Conservation (phyloP, 208 protist genomes). For the Trypanosomatidae sp. region DNA sequence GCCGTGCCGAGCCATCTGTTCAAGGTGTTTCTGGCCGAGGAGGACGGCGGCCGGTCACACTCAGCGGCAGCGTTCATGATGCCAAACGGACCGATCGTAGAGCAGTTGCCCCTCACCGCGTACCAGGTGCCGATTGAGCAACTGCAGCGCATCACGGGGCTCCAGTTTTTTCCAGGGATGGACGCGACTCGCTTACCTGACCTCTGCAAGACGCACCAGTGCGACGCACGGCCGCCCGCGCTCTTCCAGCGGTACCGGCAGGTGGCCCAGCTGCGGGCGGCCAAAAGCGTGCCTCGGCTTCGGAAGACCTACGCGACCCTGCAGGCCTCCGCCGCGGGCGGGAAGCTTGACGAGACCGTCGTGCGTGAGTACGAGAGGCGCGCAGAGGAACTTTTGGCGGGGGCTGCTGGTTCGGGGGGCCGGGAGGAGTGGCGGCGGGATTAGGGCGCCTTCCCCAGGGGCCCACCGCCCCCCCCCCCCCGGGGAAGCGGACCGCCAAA, state of each 20-base stretch:
- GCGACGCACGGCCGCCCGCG: conserved; percentile 36
- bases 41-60: conserved; percentile 20
- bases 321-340: conserved; percentile 17
- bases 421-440: conserved; percentile 1
- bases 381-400: conserved; percentile 43
- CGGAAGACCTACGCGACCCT: conserved; percentile 39
- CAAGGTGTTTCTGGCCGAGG: conserved; percentile 73
- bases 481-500: not conserved
- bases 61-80: conserved; percentile 74
- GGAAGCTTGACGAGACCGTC: conserved; percentile 35
- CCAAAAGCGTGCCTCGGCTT: conserved; percentile 56
- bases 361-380: conserved; percentile 44
- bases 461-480: conserved; percentile 27
- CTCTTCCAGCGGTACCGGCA: conserved; percentile 56
- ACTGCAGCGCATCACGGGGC: conserved; percentile 63
- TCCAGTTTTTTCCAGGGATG: conserved; percentile 74
- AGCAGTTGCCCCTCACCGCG: conserved; percentile 61
- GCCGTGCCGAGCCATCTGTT: conserved; percentile 87
- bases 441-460: conserved; percentile 5
- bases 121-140: conserved; percentile 67
- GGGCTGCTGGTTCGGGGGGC: conserved; percentile 30
- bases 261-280: conserved; percentile 61
- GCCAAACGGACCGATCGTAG: conserved; percentile 69
- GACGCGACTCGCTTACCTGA: conserved; percentile 33
- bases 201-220: conserved; percentile 55